A percentile compares a stretch with the other conserved stretches of the same genome.
These are phyloP conservation scores for Ascochyta koolunga DNA, from an alignment of 2,329 filamentous ascomycete species.

Conservation along the genomic window DNA sequence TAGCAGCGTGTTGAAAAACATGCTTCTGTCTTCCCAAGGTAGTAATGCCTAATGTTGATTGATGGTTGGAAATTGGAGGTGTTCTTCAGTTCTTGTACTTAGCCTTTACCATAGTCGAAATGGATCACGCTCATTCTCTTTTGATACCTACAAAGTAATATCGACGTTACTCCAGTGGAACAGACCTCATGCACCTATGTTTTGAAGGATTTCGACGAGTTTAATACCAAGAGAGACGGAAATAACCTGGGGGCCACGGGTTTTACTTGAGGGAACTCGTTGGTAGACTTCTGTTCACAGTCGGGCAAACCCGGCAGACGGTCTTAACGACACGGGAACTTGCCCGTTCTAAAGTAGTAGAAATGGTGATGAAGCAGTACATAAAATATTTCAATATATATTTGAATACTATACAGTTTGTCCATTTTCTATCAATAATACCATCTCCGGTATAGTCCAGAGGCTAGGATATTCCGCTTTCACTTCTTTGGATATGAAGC, in stretches of 20 bases:
- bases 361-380: neutral
- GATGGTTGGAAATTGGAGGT: neutral
- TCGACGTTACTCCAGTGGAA: too few relatives aligned
- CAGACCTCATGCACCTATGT: too few relatives aligned
- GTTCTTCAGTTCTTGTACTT: conserved; percentile 28
- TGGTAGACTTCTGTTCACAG: too few relatives aligned
- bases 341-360: neutral
- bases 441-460: conserved; percentile 22
- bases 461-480: conserved; percentile 26
- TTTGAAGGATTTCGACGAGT: too few relatives aligned
- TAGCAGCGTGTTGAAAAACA: neutral
- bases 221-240: too few relatives aligned
- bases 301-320: too few relatives aligned
- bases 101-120: conserved; percentile 13
- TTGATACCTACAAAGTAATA: neutral
- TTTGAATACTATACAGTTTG: neutral
- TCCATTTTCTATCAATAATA: neutral
- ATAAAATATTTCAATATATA: neutral
- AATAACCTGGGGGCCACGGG: too few relatives aligned
- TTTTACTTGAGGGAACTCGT: too few relatives aligned
- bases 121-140: conserved; percentile 4
- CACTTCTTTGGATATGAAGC: conserved; percentile 7
- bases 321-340: too few relatives aligned
- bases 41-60: conserved; percentile 2
- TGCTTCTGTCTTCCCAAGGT: neutral